Percentiles rank a stretch among this genome's conserved stretches.
These are phyloP conservation scores for Agaricus blazei DNA, from an alignment of 768 basidiomycete species.

Conservation along the genomic window DNA sequence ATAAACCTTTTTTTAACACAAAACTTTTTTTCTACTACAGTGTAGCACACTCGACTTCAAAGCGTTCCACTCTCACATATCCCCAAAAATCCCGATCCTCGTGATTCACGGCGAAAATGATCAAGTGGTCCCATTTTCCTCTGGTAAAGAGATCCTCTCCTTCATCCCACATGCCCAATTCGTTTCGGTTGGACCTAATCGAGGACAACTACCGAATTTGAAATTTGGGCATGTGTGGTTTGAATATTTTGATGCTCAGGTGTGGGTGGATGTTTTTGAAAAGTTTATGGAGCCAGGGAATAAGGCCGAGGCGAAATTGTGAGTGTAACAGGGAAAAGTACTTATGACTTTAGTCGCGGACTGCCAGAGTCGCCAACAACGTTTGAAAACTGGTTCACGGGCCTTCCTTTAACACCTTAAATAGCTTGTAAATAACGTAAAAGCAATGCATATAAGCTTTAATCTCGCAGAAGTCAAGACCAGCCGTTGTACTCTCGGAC, in stretches of 20 bases:
- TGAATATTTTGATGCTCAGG: constrained; percentile 27
- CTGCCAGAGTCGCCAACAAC: too few species aligned
- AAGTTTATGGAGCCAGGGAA: too few species aligned
- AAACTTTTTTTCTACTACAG: not conserved
- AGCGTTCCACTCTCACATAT: too few species aligned
- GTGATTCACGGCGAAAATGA: constrained; percentile 40
- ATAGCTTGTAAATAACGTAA: too few species aligned
- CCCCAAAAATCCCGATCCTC: constrained; percentile 20
- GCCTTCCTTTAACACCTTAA: too few species aligned
- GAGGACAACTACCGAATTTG: constrained; percentile 29
- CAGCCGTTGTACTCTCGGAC: too few species aligned
- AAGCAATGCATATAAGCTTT: too few species aligned
- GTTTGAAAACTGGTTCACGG: too few species aligned
- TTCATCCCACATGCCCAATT: constrained; percentile 31
- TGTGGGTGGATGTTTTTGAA: constrained; percentile 25
- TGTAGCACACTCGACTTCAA: not conserved
- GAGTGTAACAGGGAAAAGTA: too few species aligned
- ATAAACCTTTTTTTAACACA: not conserved
- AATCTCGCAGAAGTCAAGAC: too few species aligned
- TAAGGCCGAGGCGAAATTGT: not conserved
- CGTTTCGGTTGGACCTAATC: constrained; percentile 24
- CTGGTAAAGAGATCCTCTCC: constrained; percentile 28
- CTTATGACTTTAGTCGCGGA: too few species aligned
- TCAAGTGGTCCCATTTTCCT: constrained; percentile 30
- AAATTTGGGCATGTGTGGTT: constrained; percentile 41